These are phyloP conservation scores for Paratinospora sagittata DNA, from an alignment of 164 flowering plant species.

Conservation along the genomic window DNA sequence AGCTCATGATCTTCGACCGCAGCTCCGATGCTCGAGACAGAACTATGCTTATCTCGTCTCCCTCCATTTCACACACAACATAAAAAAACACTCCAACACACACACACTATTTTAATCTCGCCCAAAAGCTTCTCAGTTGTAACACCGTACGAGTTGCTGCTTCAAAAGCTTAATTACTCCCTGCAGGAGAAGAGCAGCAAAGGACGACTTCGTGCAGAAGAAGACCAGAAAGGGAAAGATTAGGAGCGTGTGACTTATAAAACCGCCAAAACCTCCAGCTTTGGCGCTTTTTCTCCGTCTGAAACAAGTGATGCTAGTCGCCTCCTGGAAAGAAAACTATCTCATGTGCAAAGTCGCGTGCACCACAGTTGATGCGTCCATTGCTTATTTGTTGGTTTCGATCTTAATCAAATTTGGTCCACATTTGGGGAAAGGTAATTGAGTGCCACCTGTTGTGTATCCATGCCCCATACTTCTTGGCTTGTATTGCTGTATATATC, in stretches of 20 bases:
- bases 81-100: not conserved
- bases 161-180: not conserved
- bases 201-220: not conserved
- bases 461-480: not conserved
- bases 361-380: not conserved
- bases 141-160: too few relatives aligned
- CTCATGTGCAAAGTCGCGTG: not conserved
- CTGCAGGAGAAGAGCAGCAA: not conserved
- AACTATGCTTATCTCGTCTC: conserved; percentile 55
- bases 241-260: too few relatives aligned
- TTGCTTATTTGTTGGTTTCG: not conserved
- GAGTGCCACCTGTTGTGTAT: not conserved
- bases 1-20: conserved; percentile 55
- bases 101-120: not conserved
- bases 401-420: not conserved
- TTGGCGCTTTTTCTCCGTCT: not conserved
- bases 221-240: not conserved
- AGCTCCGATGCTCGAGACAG: conserved; percentile 68
- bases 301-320: not conserved
- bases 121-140: not conserved
- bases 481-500: too few relatives aligned
- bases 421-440: not conserved
- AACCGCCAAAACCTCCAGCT: not conserved
- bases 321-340: not conserved
- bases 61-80: conserved; percentile 42